These are phyloP conservation scores for Ganoderma lingzhi DNA, from an alignment of 1,284 basidiomycete species.

Conservation along the genomic window DNA sequence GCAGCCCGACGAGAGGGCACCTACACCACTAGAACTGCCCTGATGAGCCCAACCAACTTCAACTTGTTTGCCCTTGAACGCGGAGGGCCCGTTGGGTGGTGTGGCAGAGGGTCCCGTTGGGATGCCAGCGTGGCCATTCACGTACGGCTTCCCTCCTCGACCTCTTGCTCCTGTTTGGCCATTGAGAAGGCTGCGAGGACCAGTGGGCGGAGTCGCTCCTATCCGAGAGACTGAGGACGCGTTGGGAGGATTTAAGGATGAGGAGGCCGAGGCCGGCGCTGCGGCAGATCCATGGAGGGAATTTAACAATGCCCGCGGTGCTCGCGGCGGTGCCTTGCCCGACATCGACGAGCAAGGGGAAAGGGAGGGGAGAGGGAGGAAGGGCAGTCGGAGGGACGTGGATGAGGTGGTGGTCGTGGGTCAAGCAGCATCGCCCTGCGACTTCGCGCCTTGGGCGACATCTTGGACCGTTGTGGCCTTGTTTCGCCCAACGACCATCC, in stretches of 20 bases:
- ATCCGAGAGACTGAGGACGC: conserved; percentile 47
- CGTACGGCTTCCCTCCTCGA: conserved; percentile 39
- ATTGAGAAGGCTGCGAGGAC: conserved; percentile 61
- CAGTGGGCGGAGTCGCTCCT: conserved; percentile 62
- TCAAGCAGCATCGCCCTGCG: conserved; percentile 36
- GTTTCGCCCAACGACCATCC: conserved; percentile 21
- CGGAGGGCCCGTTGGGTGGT: conserved; percentile 39
- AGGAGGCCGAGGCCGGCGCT: conserved; percentile 31
- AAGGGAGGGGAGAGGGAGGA: conserved; percentile 26
- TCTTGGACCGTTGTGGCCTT: conserved; percentile 31
- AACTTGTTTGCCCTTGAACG: conserved; percentile 46
- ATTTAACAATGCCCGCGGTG: conserved; percentile 70
- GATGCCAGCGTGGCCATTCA: conserved; percentile 41
- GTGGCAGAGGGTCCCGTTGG: conserved; percentile 36
- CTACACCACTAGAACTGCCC: conserved; percentile 35
- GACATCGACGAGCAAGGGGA: conserved; percentile 54
- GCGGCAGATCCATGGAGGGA: conserved; percentile 45
- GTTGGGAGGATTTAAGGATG: conserved; percentile 38
- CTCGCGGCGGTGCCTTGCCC: conserved; percentile 77
- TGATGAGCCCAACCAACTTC: conserved; percentile 34
- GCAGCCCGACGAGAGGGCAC: conserved; percentile 31
- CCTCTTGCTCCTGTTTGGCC: conserved; percentile 36
- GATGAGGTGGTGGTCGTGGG: conserved; percentile 36
- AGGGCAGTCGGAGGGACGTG: conserved; percentile 22
- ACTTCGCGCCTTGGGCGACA: conserved; percentile 34